Conservation (phyloP, 805 yeast genomes). For the Myxozyma neotropica region DNA sequence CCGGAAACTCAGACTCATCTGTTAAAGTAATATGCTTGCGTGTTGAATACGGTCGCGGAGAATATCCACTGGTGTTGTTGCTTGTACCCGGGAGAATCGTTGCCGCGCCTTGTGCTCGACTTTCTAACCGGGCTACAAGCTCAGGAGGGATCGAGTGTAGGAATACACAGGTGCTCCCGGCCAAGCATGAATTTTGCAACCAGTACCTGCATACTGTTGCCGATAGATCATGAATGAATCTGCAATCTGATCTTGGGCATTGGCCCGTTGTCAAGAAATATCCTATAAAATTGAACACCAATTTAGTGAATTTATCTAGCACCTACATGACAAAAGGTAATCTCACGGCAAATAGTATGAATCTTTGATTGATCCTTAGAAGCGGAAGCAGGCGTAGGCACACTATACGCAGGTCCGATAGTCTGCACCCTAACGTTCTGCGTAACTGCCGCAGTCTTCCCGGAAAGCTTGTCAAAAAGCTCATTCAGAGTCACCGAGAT, state of each 20-base stretch:
- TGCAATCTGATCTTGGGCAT: conserved; percentile 51
- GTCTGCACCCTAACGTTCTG: conserved; percentile 25
- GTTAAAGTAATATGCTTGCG: conserved; percentile 17
- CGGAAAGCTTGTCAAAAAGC: conserved; percentile 15
- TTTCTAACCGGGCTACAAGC: conserved; percentile 27
- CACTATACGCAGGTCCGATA: conserved; percentile 29
- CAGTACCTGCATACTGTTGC: conserved; percentile 51
- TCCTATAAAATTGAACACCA: too few species aligned
- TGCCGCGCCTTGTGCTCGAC: conserved; percentile 16
- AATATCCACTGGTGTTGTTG: background rate
- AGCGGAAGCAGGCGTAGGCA: conserved; percentile 1
- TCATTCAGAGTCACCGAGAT: conserved; percentile 21
- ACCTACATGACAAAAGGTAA: background rate
- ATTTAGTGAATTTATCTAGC: background rate
- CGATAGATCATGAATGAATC: conserved; percentile 50
- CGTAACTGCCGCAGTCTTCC: background rate
- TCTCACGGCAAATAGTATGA: conserved; percentile 31
- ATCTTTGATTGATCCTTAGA: conserved; percentile 25
- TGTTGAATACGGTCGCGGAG: background rate
- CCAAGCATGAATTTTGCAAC: conserved; percentile 50
- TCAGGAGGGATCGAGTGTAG: conserved; percentile 46
- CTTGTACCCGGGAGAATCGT: conserved; percentile 14
- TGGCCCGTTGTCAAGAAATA: conserved; percentile 48
- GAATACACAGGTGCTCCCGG: conserved; percentile 49
- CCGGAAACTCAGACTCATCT: conserved; percentile 29